phyloP scores from a whole-genome alignment of 345 rosid species.

The Lepidium sativum region DNA sequence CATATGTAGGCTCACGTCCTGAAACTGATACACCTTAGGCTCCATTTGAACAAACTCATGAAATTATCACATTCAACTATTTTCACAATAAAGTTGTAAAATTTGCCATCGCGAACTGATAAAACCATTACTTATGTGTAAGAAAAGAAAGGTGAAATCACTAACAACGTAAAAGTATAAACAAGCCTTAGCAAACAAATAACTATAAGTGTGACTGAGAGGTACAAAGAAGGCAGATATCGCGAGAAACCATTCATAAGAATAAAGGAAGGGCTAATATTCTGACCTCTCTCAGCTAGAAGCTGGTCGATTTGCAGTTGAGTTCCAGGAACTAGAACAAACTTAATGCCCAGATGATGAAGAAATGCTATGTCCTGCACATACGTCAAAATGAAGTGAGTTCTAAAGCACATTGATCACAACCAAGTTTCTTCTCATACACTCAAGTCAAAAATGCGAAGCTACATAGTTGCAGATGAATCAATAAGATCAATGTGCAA shows the following conservation, averaged over 20 bases:
- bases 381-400: background rate
- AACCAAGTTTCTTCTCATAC: background rate
- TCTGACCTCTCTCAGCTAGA: constrained; percentile 68
- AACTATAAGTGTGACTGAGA: background rate
- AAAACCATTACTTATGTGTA: background rate
- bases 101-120: background rate
- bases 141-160: background rate
- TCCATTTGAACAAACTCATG: constrained; percentile 20
- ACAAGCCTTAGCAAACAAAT: background rate
- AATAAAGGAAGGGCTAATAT: background rate
- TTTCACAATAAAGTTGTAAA: background rate
- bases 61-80: background rate
- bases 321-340: constrained; percentile 87
- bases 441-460: background rate
- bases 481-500: background rate
- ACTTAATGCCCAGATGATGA: constrained; percentile 83
- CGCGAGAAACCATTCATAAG: background rate
- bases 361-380: constrained; percentile 92
- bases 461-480: background rate
- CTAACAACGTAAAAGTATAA: background rate
- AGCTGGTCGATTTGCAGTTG: constrained; percentile 77
- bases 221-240: background rate
- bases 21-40: constrained; percentile 11
- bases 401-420: background rate
- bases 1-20: constrained; percentile 65